phyloP scores from a whole-genome alignment of 1,284 basidiomycete genomes.

The Heterobasidion occidentale region DNA sequence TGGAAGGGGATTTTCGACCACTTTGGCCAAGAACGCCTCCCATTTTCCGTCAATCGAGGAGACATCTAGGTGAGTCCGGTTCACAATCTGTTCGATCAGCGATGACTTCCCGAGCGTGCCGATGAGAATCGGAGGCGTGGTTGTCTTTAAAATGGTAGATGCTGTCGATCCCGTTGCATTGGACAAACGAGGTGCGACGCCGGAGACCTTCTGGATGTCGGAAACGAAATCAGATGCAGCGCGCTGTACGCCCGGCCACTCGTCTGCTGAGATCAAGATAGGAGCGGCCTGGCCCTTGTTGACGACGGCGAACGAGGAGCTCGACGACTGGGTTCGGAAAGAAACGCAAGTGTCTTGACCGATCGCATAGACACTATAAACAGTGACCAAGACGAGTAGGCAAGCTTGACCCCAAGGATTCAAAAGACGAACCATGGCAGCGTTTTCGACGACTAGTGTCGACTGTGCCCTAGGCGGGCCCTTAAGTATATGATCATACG shows the following conservation, averaged over 20 bases:
- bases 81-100: conserved; percentile 47
- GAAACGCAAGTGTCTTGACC: conserved; percentile 25
- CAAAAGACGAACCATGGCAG: background rate
- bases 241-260: conserved; percentile 60
- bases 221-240: conserved; percentile 52
- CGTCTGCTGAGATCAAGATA: conserved; percentile 44
- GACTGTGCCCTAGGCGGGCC: too few species aligned
- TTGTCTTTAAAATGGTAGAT: conserved; percentile 10
- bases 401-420: background rate
- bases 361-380: conserved; percentile 16
- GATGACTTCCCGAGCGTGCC: conserved; percentile 60
- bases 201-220: conserved; percentile 57
- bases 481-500: too few species aligned
- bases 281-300: conserved; percentile 36
- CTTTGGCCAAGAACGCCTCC: conserved; percentile 50
- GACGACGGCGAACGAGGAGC: conserved; percentile 30
- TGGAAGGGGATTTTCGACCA: conserved; percentile 48
- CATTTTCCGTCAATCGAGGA: conserved; percentile 52
- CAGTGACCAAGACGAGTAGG: background rate
- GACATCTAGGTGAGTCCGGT: conserved; percentile 44
- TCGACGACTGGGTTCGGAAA: conserved; percentile 21
- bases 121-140: conserved; percentile 43
- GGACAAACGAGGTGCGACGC: conserved; percentile 35
- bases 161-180: conserved; percentile 31
- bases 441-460: too few species aligned